A percentile compares a stretch with the other conserved stretches of the same genome.
phyloP scores from a whole-genome alignment of 805 yeast species.

The Candida ficus region DNA sequence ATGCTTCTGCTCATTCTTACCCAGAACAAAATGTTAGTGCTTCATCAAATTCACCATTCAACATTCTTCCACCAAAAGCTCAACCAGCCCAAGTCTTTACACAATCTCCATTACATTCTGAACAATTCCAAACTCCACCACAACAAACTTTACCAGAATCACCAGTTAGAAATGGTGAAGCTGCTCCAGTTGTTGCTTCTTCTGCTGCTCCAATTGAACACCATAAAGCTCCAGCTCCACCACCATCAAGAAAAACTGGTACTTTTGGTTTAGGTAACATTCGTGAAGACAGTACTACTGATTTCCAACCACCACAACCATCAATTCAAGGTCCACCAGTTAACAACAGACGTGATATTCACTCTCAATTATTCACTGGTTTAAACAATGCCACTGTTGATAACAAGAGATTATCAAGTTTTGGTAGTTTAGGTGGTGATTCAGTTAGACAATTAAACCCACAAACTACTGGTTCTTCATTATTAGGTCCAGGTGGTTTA shows the following conservation, averaged over 20 bases:
- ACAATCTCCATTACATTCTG: conserved; percentile 6
- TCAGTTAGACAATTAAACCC: conserved; percentile 30
- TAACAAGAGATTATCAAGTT: conserved; percentile 23
- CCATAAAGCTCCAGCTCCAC: conserved; percentile 46
- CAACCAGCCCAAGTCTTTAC: conserved; percentile 15
- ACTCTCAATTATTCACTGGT: conserved; percentile 43
- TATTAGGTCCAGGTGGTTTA: conserved; percentile 28
- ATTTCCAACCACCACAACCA: conserved; percentile 6
- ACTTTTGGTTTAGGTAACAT: conserved; percentile 24
- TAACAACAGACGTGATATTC: conserved; percentile 32
- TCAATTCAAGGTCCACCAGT: neutral
- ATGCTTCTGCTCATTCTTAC: neutral
- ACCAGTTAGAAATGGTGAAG: neutral
- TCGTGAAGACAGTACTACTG: conserved; percentile 27
- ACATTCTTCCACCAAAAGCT: conserved; percentile 11
- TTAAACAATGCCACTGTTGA: conserved; percentile 33
- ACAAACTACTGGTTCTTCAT: conserved; percentile 39
- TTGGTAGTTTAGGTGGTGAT: conserved; percentile 25
- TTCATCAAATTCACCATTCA: conserved; percentile 7
- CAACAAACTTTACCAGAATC: neutral
- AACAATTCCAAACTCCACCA: conserved; percentile 4
- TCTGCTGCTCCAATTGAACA: neutral
- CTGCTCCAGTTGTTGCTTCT: neutral
- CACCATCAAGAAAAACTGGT: conserved; percentile 45
- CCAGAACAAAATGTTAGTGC: neutral